Percentiles rank a stretch among this genome's conserved stretches.
Evolutionary conservation across 352 stramenopile species (phyloP).

Genomic region (Phytophthora pluvialis): DNA sequence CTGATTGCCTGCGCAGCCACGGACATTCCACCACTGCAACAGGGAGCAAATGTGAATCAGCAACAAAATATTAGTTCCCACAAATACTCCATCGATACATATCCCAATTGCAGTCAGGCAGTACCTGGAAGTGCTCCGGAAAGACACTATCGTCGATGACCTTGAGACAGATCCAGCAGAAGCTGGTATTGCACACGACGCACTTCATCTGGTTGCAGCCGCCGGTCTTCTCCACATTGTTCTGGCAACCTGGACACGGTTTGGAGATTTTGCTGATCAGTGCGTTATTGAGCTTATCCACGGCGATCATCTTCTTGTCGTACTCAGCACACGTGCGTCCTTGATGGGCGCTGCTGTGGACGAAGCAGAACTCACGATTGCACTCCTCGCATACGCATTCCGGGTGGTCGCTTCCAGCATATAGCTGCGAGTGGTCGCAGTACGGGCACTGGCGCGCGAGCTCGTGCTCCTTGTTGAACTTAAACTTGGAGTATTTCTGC

Average conservation of each 20-base stretch:
- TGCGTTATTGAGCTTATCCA: conserved; percentile 85
- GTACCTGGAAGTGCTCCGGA: conserved; percentile 86
- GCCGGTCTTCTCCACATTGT: conserved; percentile 89
- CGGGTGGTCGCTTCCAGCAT: conserved; percentile 43
- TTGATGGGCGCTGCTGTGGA: conserved; percentile 87
- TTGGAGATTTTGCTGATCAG: conserved; percentile 84
- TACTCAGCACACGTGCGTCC: conserved; percentile 77
- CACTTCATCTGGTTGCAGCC: conserved; percentile 94
- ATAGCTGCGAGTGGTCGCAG: conserved; percentile 65
- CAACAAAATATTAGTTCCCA: conserved; percentile 5
- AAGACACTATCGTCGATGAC: conserved; percentile 88
- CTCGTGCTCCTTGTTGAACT: conserved; percentile 84
- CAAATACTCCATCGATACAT: background rate
- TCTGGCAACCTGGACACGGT: conserved; percentile 88
- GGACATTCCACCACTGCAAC: conserved; percentile 80
- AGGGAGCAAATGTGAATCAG: background rate
- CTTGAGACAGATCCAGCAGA: conserved; percentile 90
- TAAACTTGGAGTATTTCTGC: conserved; percentile 84
- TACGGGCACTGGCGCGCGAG: conserved; percentile 65
- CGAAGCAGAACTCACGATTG: conserved; percentile 81
- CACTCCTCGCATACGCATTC: conserved; percentile 55
- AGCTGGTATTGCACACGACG: conserved; percentile 78
- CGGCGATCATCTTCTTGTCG: conserved; percentile 74
- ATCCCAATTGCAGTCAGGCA: background rate
- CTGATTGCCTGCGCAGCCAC: conserved; percentile 74